Conservation (phyloP, 2,329 filamentous ascomycete species). For the Epicoccum sorghinum region DNA sequence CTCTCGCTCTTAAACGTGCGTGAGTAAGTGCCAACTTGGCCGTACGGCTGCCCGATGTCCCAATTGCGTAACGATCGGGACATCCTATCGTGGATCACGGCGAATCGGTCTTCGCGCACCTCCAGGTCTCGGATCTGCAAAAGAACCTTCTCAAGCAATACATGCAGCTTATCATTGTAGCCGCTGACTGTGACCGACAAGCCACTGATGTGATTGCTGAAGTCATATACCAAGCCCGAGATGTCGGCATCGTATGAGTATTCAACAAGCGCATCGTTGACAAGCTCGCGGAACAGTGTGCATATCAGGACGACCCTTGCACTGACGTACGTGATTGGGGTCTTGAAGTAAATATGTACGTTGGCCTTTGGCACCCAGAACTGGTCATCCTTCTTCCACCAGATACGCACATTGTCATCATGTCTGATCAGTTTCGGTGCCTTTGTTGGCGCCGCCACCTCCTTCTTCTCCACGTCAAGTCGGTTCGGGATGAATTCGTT, state of each 20-base stretch:
- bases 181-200: slow-evolving; percentile 81
- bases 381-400: slow-evolving; percentile 98
- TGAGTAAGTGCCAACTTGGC: slow-evolving; percentile 83
- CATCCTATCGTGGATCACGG: slow-evolving; percentile 86
- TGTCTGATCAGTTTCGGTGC: slow-evolving; percentile 84
- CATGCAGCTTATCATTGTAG: slow-evolving; percentile 95
- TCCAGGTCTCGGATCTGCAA: slow-evolving; percentile 82
- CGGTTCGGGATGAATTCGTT: slow-evolving; percentile 97
- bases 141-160: slow-evolving; percentile 88
- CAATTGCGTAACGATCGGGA: slow-evolving; percentile 81
- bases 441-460: slow-evolving; percentile 75
- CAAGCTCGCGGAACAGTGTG: slow-evolving; percentile 80
- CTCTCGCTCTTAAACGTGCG: slow-evolving; percentile 79
- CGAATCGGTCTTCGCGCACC: slow-evolving; percentile 84
- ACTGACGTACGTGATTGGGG: slow-evolving; percentile 77
- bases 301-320: slow-evolving; percentile 80
- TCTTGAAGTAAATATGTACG: slow-evolving; percentile 79
- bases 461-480: slow-evolving; percentile 92
- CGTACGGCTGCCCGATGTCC: slow-evolving; percentile 86
- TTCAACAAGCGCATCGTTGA: slow-evolving; percentile 86
- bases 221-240: slow-evolving; percentile 82
- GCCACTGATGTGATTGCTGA: slow-evolving; percentile 74
- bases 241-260: slow-evolving; percentile 97
- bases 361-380: slow-evolving; percentile 98
- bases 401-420: slow-evolving; percentile 78